Evolutionary conservation across 768 basidiomycete species (phyloP).

Genomic region (Psilocybe azurescens): DNA sequence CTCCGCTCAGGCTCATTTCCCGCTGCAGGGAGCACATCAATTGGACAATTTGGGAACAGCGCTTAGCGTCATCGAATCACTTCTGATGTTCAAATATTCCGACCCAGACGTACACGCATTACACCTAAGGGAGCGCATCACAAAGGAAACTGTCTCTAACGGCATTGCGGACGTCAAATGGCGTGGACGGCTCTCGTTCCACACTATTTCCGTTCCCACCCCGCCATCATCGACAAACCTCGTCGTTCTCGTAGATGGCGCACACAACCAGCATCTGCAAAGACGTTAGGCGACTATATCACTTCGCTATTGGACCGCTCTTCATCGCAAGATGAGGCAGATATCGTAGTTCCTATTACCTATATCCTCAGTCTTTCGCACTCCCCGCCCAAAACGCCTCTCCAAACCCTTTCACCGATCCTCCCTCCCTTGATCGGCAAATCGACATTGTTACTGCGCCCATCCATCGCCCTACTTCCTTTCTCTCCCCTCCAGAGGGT

Average conservation of each 20-base stretch:
- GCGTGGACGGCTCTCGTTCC: slow-evolving; percentile 87
- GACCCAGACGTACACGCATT: slow-evolving; percentile 1
- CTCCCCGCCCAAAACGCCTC: slow-evolving; percentile 84
- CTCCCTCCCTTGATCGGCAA: slow-evolving; percentile 42
- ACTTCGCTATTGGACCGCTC: slow-evolving; percentile 33
- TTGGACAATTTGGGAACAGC: slow-evolving; percentile 82
- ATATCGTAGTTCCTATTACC: slow-evolving; percentile 48
- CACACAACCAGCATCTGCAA: slow-evolving; percentile 88
- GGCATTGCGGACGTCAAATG: slow-evolving; percentile 72
- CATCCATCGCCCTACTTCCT: slow-evolving; percentile 56
- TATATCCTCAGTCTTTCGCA: slow-evolving; percentile 85
- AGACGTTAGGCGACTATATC: slow-evolving; percentile 71
- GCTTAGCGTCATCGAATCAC: slow-evolving; percentile 59
- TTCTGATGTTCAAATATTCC: slow-evolving; percentile 35
- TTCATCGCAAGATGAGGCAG: slow-evolving; percentile 3
- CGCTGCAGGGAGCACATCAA: slow-evolving; percentile 84
- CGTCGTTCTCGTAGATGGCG: slow-evolving; percentile 85
- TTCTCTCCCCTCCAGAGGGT: slow-evolving; percentile 82
- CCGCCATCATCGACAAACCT: slow-evolving; percentile 13
- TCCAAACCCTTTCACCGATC: slow-evolving; percentile 73
- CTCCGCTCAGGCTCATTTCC: slow-evolving; percentile 55
- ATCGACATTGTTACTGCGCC: slow-evolving; percentile 28
- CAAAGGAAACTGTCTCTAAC: slow-evolving; percentile 46
- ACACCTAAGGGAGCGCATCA: slow-evolving; percentile 43
- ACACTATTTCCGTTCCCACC: slow-evolving; percentile 35